These are phyloP conservation scores for Quercus bicolor DNA, from an alignment of 306 rosid species.

Conservation along the genomic window DNA sequence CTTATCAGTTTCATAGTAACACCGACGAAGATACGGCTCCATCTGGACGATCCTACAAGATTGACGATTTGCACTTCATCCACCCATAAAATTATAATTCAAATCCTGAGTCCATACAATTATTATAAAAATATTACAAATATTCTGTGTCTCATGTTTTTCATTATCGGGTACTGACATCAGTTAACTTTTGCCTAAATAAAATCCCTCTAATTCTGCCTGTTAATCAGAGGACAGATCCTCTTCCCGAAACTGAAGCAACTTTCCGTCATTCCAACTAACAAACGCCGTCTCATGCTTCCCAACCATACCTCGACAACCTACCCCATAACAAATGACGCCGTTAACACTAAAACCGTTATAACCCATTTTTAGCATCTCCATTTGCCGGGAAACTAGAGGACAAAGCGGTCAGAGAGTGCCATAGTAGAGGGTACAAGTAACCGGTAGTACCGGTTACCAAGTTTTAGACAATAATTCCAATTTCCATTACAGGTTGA, in stretches of 20 bases:
- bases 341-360: background rate
- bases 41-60: too few relatives aligned
- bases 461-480: background rate
- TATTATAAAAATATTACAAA: too few relatives aligned
- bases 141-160: too few relatives aligned
- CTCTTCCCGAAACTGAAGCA: background rate
- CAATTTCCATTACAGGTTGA: background rate
- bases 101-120: too few relatives aligned
- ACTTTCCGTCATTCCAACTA: background rate
- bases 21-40: too few relatives aligned
- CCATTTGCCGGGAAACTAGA: background rate
- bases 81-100: too few relatives aligned
- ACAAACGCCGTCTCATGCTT: conserved; percentile 7
- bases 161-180: too few relatives aligned
- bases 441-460: background rate
- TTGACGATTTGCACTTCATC: too few relatives aligned
- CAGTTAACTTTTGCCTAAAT: too few relatives aligned
- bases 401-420: background rate
- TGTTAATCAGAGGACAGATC: conserved; percentile 5
- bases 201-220: background rate
- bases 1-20: too few relatives aligned
- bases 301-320: background rate
- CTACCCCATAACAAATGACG: background rate
- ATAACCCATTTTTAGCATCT: background rate
- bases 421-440: too few relatives aligned